phyloP scores from a whole-genome alignment of 345 rosid genomes.

The Citrus reticulata region DNA sequence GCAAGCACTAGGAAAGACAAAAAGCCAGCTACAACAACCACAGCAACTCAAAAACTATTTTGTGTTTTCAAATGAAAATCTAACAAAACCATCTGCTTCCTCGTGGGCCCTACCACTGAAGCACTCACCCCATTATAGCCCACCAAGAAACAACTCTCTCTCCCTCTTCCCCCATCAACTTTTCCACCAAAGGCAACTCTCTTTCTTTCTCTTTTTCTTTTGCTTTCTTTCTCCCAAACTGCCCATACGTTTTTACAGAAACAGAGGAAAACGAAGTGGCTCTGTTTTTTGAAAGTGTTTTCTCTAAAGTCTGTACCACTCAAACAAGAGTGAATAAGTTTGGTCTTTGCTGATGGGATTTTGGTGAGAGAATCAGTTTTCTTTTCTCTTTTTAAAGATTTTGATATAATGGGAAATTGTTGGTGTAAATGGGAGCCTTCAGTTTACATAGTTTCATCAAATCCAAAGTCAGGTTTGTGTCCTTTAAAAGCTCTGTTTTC shows the following conservation, averaged over 20 bases:
- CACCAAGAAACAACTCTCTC: constrained; percentile 5
- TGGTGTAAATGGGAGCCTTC: constrained; percentile 69
- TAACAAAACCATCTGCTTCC: background rate
- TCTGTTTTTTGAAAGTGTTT: constrained; percentile 3
- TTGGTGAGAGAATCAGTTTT: constrained; percentile 18
- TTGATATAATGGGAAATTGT: constrained; percentile 75
- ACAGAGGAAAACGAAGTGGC: background rate
- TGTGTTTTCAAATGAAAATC: background rate
- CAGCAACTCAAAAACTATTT: background rate
- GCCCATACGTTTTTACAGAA: background rate
- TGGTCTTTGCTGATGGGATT: constrained; percentile 16
- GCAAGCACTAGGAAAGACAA: background rate
- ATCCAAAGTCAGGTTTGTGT: constrained; percentile 80
- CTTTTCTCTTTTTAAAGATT: background rate
- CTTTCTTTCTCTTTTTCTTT: constrained; percentile 3
- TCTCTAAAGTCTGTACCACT: constrained; percentile 8
- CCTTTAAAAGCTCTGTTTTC: background rate
- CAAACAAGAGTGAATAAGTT: background rate
- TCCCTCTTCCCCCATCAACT: background rate
- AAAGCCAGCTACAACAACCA: too few relatives aligned
- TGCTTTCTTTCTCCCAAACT: too few relatives aligned
- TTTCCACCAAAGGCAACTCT: constrained; percentile 13
- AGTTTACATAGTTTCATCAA: constrained; percentile 74
- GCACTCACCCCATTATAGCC: constrained; percentile 39
- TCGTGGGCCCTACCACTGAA: constrained; percentile 51